A percentile compares a stretch with the other conserved stretches of the same genome.
Evolutionary conservation across 1,139 yeast genomes (phyloP).

Genomic region (Meyerozyma elateridarum): DNA sequence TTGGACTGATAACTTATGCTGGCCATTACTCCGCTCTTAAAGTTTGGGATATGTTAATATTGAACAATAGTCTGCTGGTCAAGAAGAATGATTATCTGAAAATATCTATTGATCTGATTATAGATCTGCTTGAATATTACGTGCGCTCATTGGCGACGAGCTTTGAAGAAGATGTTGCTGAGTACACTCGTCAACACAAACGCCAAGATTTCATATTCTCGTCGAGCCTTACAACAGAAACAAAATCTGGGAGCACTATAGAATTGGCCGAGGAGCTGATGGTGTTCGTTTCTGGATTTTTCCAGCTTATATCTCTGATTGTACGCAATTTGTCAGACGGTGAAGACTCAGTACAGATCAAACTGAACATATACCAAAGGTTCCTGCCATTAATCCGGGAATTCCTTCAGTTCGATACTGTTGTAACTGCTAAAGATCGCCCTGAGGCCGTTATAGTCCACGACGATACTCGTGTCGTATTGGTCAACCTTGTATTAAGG

Average conservation of each 20-base stretch:
- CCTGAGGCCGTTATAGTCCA: slow-evolving; percentile 15
- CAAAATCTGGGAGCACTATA: slow-evolving; percentile 20
- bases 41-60: slow-evolving; percentile 39
- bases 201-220: slow-evolving; percentile 36
- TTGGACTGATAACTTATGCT: slow-evolving; percentile 72
- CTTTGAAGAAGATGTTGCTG: slow-evolving; percentile 33
- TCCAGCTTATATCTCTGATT: slow-evolving; percentile 39
- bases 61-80: slow-evolving; percentile 21
- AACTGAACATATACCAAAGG: slow-evolving; percentile 27
- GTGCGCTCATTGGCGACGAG: slow-evolving; percentile 45
- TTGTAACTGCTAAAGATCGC: slow-evolving; percentile 18
- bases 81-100: slow-evolving; percentile 40
- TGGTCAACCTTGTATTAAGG: slow-evolving; percentile 32
- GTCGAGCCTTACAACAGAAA: slow-evolving; percentile 12
- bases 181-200: slow-evolving; percentile 29
- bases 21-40: slow-evolving; percentile 42
- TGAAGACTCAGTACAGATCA: slow-evolving; percentile 25
- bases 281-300: slow-evolving; percentile 70
- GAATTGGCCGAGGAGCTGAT: slow-evolving; percentile 80
- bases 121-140: slow-evolving; percentile 54
- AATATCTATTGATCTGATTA: slow-evolving; percentile 57
- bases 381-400: slow-evolving; percentile 34
- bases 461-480: slow-evolving; percentile 33
- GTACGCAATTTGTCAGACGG: slow-evolving; percentile 26
- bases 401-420: slow-evolving; percentile 39